Percentiles rank a stretch among this genome's conserved stretches.
Evolutionary conservation across 2,329 filamentous ascomycete genomes (phyloP).

Genomic region (Amphichorda felina): DNA sequence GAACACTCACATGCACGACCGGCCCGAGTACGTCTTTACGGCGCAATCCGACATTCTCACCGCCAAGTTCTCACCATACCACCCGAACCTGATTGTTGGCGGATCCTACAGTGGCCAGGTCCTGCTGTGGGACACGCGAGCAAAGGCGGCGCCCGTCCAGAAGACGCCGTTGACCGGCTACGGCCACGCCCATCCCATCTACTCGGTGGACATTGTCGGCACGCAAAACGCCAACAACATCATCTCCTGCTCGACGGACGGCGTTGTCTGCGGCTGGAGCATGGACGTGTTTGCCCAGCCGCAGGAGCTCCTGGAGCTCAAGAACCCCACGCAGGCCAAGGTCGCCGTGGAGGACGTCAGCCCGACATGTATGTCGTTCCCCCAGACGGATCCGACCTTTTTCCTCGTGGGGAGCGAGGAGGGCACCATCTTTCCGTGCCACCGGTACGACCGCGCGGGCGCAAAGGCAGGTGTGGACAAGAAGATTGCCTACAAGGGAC

Average conservation of each 20-base stretch:
- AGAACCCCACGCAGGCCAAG: constrained; percentile 73
- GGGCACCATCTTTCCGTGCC: constrained; percentile 90
- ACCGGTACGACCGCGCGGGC: constrained; percentile 92
- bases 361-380: constrained; percentile 90
- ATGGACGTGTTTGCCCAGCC: constrained; percentile 97
- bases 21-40: constrained; percentile 93
- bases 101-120: constrained; percentile 96
- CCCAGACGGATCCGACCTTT: constrained; percentile 89
- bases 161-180: constrained; percentile 93
- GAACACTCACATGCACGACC: constrained; percentile 90
- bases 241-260: constrained; percentile 91
- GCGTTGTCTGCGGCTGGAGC: constrained; percentile 92
- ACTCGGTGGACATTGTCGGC: constrained; percentile 88
- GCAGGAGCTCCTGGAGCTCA: constrained; percentile 83
- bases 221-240: constrained; percentile 99
- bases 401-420: constrained; percentile 97
- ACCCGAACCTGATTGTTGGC: constrained; percentile 90
- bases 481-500: constrained; percentile 77
- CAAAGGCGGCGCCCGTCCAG: constrained; percentile 79
- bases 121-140: constrained; percentile 90
- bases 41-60: constrained; percentile 91
- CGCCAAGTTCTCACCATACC: constrained; percentile 96
- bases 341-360: constrained; percentile 75
- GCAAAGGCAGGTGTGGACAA: constrained; percentile 93
- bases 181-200: constrained; percentile 92